Percentiles rank a stretch among this genome's conserved stretches.
These are phyloP conservation scores for Candida xyloterini DNA, from an alignment of 805 yeast species.

Conservation along the genomic window DNA sequence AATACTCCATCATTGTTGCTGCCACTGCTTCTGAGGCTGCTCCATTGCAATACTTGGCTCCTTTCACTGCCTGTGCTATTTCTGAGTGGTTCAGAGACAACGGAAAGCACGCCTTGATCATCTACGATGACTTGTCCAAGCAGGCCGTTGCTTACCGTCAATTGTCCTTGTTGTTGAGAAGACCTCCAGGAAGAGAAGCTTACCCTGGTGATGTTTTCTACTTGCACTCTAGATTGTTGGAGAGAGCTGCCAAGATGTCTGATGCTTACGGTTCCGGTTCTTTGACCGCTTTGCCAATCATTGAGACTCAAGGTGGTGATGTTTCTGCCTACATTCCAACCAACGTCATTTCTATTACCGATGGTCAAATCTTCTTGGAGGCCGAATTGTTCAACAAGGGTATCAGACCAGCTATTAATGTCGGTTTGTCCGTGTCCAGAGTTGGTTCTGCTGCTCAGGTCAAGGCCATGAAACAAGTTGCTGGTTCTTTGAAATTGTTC, in stretches of 20 bases:
- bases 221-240: conserved; percentile 91
- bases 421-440: conserved; percentile 99
- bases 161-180: conserved; percentile 93
- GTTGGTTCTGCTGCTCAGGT: conserved; percentile 99
- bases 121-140: conserved; percentile 97
- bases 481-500: conserved; percentile 99
- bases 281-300: conserved; percentile 92
- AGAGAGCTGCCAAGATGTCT: conserved; percentile 97
- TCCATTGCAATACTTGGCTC: conserved; percentile 99
- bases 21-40: conserved; percentile 99
- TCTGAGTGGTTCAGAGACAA: conserved; percentile 99
- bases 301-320: conserved; percentile 99
- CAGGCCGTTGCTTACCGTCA: conserved; percentile 99
- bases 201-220: conserved; percentile 97
- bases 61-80: conserved; percentile 99
- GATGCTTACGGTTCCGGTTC: conserved; percentile 89
- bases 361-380: conserved; percentile 98
- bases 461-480: conserved; percentile 99
- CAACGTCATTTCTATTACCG: conserved; percentile 95
- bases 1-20: conserved; percentile 96
- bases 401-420: conserved; percentile 99
- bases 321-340: conserved; percentile 97
- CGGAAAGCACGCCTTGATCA: conserved; percentile 94
- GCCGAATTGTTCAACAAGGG: conserved; percentile 99
- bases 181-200: conserved; percentile 97